These are phyloP conservation scores for Canavalia gladiata DNA, from an alignment of 306 rosid genomes.

Conservation along the genomic window DNA sequence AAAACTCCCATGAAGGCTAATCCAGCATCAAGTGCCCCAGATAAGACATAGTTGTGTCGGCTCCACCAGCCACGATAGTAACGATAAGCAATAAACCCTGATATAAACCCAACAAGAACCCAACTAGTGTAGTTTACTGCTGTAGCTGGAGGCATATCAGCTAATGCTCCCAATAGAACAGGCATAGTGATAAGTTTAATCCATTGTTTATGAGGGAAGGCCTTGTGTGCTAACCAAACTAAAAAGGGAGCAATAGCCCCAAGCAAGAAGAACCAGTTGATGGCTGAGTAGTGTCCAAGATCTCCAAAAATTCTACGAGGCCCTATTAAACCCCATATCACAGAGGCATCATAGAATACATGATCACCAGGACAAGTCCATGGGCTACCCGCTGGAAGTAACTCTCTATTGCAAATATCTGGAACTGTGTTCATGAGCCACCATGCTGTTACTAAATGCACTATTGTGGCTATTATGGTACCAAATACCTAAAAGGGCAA, in stretches of 20 bases:
- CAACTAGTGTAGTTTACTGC: conserved; percentile 81
- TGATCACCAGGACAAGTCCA: conserved; percentile 94
- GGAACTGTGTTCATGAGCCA: conserved; percentile 81
- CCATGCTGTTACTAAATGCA: conserved; percentile 85
- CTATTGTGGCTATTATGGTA: conserved; percentile 63
- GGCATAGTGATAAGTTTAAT: conserved; percentile 74
- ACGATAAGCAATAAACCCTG: conserved; percentile 73
- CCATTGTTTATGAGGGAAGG: conserved; percentile 77
- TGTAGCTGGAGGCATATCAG: conserved; percentile 83
- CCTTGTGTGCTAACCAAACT: conserved; percentile 84
- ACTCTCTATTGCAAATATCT: conserved; percentile 65
- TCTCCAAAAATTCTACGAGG: conserved; percentile 82
- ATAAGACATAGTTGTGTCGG: conserved; percentile 76
- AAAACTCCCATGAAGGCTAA: conserved; percentile 90
- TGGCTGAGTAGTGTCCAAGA: conserved; percentile 74
- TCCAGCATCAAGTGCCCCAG: conserved; percentile 90
- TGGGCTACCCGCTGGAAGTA: conserved; percentile 77
- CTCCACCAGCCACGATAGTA: conserved; percentile 84
- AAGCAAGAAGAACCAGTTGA: conserved; percentile 83
- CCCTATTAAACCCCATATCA: conserved; percentile 85
- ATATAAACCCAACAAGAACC: conserved; percentile 76
- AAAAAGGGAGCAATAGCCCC: conserved; percentile 80
- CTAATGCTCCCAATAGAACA: conserved; percentile 66
- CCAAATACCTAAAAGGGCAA: conserved; percentile 65
- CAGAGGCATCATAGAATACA: conserved; percentile 90